Evolutionary conservation across 2,329 filamentous ascomycete genomes (phyloP).

Genomic region (Geosmithia morbida): DNA sequence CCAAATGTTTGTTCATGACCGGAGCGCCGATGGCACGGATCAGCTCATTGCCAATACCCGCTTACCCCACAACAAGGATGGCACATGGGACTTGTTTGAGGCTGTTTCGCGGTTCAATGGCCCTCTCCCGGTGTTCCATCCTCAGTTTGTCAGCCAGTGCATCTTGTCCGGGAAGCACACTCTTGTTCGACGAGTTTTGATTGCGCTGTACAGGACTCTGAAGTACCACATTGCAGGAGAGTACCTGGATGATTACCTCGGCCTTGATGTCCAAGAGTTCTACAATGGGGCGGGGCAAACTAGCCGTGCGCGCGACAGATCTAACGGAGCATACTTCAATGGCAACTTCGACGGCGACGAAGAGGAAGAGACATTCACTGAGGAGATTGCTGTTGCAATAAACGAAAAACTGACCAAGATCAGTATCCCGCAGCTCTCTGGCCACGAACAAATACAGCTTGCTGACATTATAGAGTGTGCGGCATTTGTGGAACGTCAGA

Average conservation of each 20-base stretch:
- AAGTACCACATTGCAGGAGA: constrained; percentile 80
- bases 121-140: constrained; percentile 80
- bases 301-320: constrained; percentile 10
- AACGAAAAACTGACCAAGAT: constrained; percentile 65
- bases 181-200: constrained; percentile 58
- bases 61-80: constrained; percentile 30
- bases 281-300: constrained; percentile 19
- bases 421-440: constrained; percentile 65
- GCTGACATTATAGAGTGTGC: constrained; percentile 76
- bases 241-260: constrained; percentile 62
- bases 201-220: constrained; percentile 58
- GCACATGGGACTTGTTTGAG: constrained; percentile 59
- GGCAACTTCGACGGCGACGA: constrained; percentile 23
- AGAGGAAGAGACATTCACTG: constrained; percentile 52
- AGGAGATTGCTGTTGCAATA: constrained; percentile 53
- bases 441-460: constrained; percentile 74
- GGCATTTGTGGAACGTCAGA: constrained; percentile 71
- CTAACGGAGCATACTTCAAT: constrained; percentile 21
- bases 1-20: constrained; percentile 74
- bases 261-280: constrained; percentile 46
- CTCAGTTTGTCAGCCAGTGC: constrained; percentile 77
- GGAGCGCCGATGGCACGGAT: constrained; percentile 52
- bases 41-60: constrained; percentile 39
- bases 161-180: constrained; percentile 65
- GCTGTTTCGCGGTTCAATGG: constrained; percentile 75